phyloP scores from a whole-genome alignment of 176 grass and related monocot genomes.

The Pontederia crassipes region DNA sequence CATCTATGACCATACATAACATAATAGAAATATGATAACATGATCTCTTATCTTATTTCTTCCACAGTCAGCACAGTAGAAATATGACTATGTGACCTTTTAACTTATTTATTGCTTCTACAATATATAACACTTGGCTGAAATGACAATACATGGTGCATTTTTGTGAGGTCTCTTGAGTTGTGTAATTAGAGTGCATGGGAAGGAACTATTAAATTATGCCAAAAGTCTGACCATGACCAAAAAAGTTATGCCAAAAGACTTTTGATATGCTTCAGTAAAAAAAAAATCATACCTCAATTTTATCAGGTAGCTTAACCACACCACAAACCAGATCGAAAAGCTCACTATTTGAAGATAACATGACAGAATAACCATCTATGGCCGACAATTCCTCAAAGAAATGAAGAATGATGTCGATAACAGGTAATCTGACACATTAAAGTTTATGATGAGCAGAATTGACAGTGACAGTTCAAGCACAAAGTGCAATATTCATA shows the following conservation, averaged over 20 bases:
- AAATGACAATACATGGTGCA: not conserved
- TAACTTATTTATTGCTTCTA: too few relatives aligned
- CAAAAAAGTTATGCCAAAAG: not conserved
- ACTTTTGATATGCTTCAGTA: slow-evolving; percentile 19
- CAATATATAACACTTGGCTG: too few relatives aligned
- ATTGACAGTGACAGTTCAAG: too few relatives aligned
- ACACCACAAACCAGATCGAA: slow-evolving; percentile 45
- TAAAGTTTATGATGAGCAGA: slow-evolving; percentile 6
- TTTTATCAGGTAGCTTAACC: slow-evolving; percentile 78
- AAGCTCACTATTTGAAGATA: slow-evolving; percentile 49
- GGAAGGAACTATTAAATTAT: not conserved
- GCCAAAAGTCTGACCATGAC: too few relatives aligned
- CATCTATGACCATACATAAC: too few relatives aligned
- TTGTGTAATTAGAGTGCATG: not conserved
- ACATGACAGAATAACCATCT: slow-evolving; percentile 46
- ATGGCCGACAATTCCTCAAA: slow-evolving; percentile 65
- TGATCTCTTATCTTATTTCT: too few relatives aligned
- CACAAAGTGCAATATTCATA: slow-evolving; percentile 5
- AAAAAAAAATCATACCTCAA: slow-evolving; percentile 56
- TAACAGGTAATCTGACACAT: slow-evolving; percentile 41
- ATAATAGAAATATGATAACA: too few relatives aligned
- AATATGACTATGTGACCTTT: too few relatives aligned
- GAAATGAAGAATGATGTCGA: slow-evolving; percentile 60
- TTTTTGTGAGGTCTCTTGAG: not conserved
- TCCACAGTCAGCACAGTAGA: too few relatives aligned